Evolutionary conservation across 2,329 filamentous ascomycete species (phyloP).

Genomic region (Orbilia javanica): DNA sequence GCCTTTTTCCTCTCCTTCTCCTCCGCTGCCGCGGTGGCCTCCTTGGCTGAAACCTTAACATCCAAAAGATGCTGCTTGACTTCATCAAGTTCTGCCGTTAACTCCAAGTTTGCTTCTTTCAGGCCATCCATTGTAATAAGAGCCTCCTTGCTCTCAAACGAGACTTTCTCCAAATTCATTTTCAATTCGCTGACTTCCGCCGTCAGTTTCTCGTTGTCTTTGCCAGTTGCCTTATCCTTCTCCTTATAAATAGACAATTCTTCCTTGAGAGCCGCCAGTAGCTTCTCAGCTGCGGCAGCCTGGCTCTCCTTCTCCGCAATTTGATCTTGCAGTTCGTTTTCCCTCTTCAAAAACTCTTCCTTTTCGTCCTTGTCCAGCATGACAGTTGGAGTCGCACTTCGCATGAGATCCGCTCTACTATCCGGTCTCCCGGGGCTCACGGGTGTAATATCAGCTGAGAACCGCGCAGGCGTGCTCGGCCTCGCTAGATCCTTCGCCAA

Average conservation of each 20-base stretch:
- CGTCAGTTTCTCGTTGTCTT: constrained; percentile 88
- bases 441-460: constrained; percentile 68
- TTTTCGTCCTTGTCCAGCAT: constrained; percentile 94
- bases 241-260: constrained; percentile 88
- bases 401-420: constrained; percentile 60
- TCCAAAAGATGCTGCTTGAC: constrained; percentile 96
- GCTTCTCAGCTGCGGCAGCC: constrained; percentile 82
- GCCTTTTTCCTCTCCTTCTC: constrained; percentile 99
- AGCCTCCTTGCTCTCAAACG: constrained; percentile 96
- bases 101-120: constrained; percentile 93
- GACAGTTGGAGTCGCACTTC: constrained; percentile 61
- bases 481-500: constrained; percentile 69
- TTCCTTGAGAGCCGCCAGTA: constrained; percentile 83
- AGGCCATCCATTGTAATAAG: constrained; percentile 97
- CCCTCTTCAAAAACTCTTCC: constrained; percentile 92
- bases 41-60: constrained; percentile 95
- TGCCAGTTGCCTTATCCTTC: constrained; percentile 82
- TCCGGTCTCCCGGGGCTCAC: constrained; percentile 68
- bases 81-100: constrained; percentile 91
- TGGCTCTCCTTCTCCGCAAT: constrained; percentile 90
- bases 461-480: constrained; percentile 73
- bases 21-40: constrained; percentile 87
- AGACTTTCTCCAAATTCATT: constrained; percentile 95
- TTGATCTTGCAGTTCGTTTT: constrained; percentile 98
- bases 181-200: constrained; percentile 91